Evolutionary conservation across 148 eudicot genomes (phyloP), one percentile per base, ranked within the genome.

Genomic region (Cornus controversa): DNA sequence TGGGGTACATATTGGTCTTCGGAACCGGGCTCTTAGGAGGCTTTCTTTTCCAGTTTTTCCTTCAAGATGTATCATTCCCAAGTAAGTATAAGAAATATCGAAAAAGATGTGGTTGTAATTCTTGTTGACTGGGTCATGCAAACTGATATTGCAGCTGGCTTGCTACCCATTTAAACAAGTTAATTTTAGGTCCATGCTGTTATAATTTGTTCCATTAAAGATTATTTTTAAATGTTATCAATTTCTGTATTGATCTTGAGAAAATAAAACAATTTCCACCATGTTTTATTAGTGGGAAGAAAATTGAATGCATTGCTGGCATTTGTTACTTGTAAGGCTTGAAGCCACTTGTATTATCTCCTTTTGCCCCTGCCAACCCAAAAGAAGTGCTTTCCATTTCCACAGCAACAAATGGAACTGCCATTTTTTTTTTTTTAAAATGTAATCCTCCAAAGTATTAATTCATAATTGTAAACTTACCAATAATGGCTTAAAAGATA

Each of bases 31-130:
- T 93, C 37, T 63, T 93, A 75, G 98, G 97, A 69, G 89, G 81
- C 66, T 91, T 91, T 78, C 89, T 96, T 60, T 96, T 96, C 82
- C 88, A 84, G 73, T 83, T 79, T 85, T 96, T 92, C 72, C 66
- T 93, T 62, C 77, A 92, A 82, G 98, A 95, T 81, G 26, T 88
- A 62, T 85, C 99, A 81, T 95, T 93, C 77, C 93, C 97, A 80
- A 86, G 99, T 95, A 86, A 90, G 90, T 82, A 69, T 16, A 74
- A 67, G 23, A 70, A 47, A 69, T 23, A n/a, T 31, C n/a, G 11
- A 37, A 67, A 25, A 18, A 75, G 16, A 65, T 74, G 23, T 2
- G 15, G 22, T 28, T 70, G 45, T 47, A 63, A 67, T 34, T 36
- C 50, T 83, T 42, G 25, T 63, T 73, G 10, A 13, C 65, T 5